phyloP scores from a whole-genome alignment of 1,139 yeast species.

The Nadsonia commutata region DNA sequence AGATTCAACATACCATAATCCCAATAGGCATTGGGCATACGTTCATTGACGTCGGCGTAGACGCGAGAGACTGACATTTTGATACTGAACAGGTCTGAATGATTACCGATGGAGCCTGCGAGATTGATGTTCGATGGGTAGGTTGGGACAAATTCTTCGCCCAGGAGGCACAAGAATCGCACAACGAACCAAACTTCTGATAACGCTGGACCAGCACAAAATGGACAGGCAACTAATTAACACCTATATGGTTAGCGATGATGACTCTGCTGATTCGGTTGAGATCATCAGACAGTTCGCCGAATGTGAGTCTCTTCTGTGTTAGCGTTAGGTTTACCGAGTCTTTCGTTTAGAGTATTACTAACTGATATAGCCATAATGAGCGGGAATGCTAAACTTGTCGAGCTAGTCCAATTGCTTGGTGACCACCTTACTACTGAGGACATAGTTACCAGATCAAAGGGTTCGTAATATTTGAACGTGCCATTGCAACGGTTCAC shows the following conservation, averaged over 20 bases:
- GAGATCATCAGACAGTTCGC: slow-evolving; percentile 23
- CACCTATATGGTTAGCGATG: slow-evolving; percentile 21
- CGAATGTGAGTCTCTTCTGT: slow-evolving; percentile 9
- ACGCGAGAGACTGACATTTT: slow-evolving; percentile 51
- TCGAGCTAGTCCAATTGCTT: slow-evolving; percentile 39
- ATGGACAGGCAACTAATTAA: slow-evolving; percentile 11
- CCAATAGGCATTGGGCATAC: slow-evolving; percentile 72
- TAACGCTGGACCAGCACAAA: no score
- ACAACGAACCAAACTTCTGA: no score
- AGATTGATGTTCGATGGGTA: neutral
- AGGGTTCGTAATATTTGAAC: slow-evolving; percentile 13
- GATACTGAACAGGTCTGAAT: neutral
- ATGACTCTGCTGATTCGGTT: slow-evolving; percentile 13
- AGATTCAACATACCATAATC: slow-evolving; percentile 39
- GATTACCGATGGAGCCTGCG: neutral
- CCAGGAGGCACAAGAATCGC: neutral
- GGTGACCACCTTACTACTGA: slow-evolving; percentile 59
- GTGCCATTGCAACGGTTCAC: no score
- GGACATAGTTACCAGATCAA: slow-evolving; percentile 36
- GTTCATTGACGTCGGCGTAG: slow-evolving; percentile 64
- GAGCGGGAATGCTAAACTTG: slow-evolving; percentile 28
- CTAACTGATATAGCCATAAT: slow-evolving; percentile 19
- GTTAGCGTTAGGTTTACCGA: neutral
- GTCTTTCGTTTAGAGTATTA: no score
- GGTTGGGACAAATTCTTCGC: slow-evolving; percentile 1